Evolutionary conservation across 495 filamentous ascomycete species (phyloP), one percentile per base, ranked within the genome.

Genomic region (Glutinoglossum americanum): DNA sequence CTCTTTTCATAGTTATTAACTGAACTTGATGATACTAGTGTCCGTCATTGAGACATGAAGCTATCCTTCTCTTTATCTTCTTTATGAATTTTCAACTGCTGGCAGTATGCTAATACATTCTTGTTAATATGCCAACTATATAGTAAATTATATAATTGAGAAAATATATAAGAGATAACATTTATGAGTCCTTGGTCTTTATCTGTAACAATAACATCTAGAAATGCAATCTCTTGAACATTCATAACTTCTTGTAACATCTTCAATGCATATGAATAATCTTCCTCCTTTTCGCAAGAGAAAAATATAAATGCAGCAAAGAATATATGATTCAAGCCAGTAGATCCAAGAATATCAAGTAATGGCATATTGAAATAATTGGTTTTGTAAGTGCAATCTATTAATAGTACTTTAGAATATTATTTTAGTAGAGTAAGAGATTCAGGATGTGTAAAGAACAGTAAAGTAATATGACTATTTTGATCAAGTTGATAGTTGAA

Each of bases 301-400:
- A 63, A 51, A 44, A 63, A 63, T 25, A 48, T 37, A 27, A 59
- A 28, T 4, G 30, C 55, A 23, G 61, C 33, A 30, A 61, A 57
- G 28, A 62, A 56, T 2, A 56, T 57, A 21, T 49, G 59, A 23
- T 63, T 63, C 2, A 55, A 44, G 0, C 53, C 51, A 17, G 59
- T 60, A 13, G 58, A 59, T 3, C 30, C 60, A 57, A 55, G 51
- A 15, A 63, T 61, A 41, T 57, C 58, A 15, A 62, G 47, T 11
- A 63, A 32, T 10, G 56, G 51, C 62, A 63, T 61, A 32, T 62
- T 62, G 37, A 62, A 62, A 30, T 56, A n/a, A 47, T 61, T 63
- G 10, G 57, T 59, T 57, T 63, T 62, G 28, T 63, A 62, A 23
- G 56, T 63, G 45, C 56, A 56, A 44, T 63, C 56, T 19, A 56